Evolutionary conservation across 179 eudicot genomes (phyloP).

Genomic region (Beta corolliflora): DNA sequence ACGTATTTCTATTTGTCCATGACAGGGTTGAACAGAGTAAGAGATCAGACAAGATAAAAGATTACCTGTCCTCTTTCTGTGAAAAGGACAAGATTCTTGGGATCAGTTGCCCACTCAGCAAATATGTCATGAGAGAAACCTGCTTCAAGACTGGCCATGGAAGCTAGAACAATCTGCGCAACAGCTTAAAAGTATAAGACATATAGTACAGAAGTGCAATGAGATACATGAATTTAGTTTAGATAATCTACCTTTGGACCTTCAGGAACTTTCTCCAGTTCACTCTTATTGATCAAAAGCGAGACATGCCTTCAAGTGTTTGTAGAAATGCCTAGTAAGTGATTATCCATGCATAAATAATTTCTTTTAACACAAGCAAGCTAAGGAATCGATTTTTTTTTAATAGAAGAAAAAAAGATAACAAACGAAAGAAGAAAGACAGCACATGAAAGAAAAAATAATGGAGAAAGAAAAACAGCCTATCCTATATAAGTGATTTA

Average conservation of each 20-base stretch:
- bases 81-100: conserved; percentile 88
- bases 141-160: conserved; percentile 96
- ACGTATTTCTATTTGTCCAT: neutral
- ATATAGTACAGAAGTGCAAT: conserved; percentile 16
- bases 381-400: neutral
- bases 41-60: neutral
- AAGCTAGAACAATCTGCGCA: conserved; percentile 83
- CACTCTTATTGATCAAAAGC: conserved; percentile 76
- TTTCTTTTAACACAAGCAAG: conserved; percentile 4
- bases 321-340: conserved; percentile 28
- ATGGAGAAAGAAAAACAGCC: no score
- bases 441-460: neutral
- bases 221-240: neutral
- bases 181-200: conserved; percentile 9
- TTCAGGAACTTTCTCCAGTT: conserved; percentile 81
- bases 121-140: conserved; percentile 96
- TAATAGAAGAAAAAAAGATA: neutral
- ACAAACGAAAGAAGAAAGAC: neutral
- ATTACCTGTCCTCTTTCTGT: conserved; percentile 98
- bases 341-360: conserved; percentile 25
- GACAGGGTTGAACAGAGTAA: neutral
- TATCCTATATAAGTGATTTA: neutral
- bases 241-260: conserved; percentile 79
- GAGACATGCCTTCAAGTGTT: conserved; percentile 68
- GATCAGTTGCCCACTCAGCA: conserved; percentile 95